Conservation (phyloP, 345 rosid genomes). For the Populus tremula region DNA sequence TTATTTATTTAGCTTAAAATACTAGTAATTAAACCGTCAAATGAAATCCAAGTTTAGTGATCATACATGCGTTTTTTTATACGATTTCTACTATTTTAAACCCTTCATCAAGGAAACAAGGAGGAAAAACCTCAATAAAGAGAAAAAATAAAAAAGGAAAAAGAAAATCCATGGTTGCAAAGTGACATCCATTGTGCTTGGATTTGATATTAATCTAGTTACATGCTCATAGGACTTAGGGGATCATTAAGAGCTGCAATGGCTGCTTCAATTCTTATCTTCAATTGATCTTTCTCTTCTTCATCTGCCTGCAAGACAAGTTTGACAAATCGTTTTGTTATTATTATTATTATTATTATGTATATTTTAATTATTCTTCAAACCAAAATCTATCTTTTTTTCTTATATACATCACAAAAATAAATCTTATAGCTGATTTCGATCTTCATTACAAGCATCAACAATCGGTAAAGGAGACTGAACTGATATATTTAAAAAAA, state of each 20-base stretch:
- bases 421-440: too few relatives aligned
- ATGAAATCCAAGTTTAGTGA: too few relatives aligned
- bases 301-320: constrained; percentile 51
- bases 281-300: constrained; percentile 46
- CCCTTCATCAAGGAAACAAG: neutral
- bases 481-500: too few relatives aligned
- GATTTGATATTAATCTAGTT: neutral
- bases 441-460: too few relatives aligned
- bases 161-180: neutral
- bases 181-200: neutral
- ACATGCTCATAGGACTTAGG: constrained; percentile 59
- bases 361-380: too few relatives aligned
- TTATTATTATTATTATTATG: too few relatives aligned
- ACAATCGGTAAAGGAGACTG: too few relatives aligned
- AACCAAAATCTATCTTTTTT: neutral
- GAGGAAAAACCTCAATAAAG: neutral
- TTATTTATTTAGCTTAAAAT: too few relatives aligned
- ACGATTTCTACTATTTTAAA: too few relatives aligned
- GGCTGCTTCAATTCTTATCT: constrained; percentile 45
- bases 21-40: too few relatives aligned
- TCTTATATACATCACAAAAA: too few relatives aligned
- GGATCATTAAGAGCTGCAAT: constrained; percentile 57
- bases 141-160: neutral
- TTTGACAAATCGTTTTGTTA: neutral
- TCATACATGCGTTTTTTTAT: too few relatives aligned